Evolutionary conservation across 2,329 filamentous ascomycete species (phyloP), one percentile per base, ranked within the genome.

Genomic region (Arthrobotrys conoides): DNA sequence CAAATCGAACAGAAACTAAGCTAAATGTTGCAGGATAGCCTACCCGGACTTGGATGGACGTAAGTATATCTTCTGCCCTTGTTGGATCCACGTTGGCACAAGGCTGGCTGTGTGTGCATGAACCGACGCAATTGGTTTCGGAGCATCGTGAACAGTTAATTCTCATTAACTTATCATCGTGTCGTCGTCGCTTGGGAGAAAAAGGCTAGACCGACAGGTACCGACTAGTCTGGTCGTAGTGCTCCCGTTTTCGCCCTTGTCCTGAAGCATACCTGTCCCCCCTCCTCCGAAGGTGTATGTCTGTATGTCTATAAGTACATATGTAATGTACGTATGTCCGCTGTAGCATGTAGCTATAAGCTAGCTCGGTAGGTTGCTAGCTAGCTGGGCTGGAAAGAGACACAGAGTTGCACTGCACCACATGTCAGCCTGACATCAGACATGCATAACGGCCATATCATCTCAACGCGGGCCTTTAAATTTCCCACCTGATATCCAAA

Each of bases 351-450:
- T 30, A 30, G 27, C 27, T 30, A 30, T 30, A 30, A 30, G 27
- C 27, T 30, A 22, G 46, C 8, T 49, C 22, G 46, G 18, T 22
- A 36, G n/a, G n/a, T n/a, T 30, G 64, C 33, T 67, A 22, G 27
- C 27, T 24, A 22, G 66, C 66, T 55, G 59, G 61, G 53, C 27
- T 51, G 68, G 55, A 64, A 30, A 22, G 46, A 53, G 46, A 57
- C 33, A 69, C 33, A 55, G 38, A 36, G 30, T 55, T 55, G 64
- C 46, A 72, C 69, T 66, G 69, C 69, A 72, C 72, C 66, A 78
- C 75, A 78, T 78, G 75, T 78, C 75, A 78, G 75, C 33, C 75
- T 78, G 75, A 78, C 75, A 78, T 78, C 75, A 78, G 68, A 67
- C 68, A 55, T 78, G 75, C 75, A 68, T 78, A 36, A 46, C 24